phyloP scores from a whole-genome alignment of 805 yeast species.

The Torulaspora quercuum region DNA sequence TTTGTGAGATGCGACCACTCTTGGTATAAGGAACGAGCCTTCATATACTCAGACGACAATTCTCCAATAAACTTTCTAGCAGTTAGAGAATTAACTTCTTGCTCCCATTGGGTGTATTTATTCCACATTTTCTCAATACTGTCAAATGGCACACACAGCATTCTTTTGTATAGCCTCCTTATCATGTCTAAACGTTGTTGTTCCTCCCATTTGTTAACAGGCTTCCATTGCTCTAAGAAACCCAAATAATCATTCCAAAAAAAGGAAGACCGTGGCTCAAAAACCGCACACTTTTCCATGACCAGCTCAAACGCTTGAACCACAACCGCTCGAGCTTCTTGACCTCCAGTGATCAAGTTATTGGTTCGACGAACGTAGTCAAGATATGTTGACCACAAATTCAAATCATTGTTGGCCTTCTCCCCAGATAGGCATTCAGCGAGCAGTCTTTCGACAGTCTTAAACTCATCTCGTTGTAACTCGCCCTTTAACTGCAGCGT shows the following conservation, averaged over 20 bases:
- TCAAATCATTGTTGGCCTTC: constrained; percentile 48
- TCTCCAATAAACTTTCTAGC: constrained; percentile 85
- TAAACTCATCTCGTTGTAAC: constrained; percentile 60
- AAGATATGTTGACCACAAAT: constrained; percentile 73
- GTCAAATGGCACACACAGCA: constrained; percentile 70
- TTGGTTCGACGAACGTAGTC: constrained; percentile 66
- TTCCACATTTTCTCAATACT: constrained; percentile 78
- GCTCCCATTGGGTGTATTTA: constrained; percentile 79
- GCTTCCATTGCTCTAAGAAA: constrained; percentile 74
- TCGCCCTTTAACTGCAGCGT: constrained; percentile 63
- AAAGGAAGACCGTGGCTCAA: constrained; percentile 63
- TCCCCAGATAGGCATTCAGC: constrained; percentile 53
- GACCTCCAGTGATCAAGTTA: constrained; percentile 76
- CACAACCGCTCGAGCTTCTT: constrained; percentile 67
- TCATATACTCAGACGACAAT: constrained; percentile 79
- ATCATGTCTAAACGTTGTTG: constrained; percentile 75
- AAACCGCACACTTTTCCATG: constrained; percentile 64
- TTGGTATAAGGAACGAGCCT: constrained; percentile 69
- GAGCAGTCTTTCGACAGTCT: constrained; percentile 63
- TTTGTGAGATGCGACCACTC: constrained; percentile 63
- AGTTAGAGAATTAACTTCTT: constrained; percentile 63
- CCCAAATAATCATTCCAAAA: constrained; percentile 83
- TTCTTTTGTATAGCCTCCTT: constrained; percentile 66
- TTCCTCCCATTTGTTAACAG: constrained; percentile 77
- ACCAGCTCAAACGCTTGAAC: constrained; percentile 84